Percentiles rank a stretch among this genome's conserved stretches.
phyloP scores from a whole-genome alignment of 768 basidiomycete genomes.

The Lanmaoa rubissima region DNA sequence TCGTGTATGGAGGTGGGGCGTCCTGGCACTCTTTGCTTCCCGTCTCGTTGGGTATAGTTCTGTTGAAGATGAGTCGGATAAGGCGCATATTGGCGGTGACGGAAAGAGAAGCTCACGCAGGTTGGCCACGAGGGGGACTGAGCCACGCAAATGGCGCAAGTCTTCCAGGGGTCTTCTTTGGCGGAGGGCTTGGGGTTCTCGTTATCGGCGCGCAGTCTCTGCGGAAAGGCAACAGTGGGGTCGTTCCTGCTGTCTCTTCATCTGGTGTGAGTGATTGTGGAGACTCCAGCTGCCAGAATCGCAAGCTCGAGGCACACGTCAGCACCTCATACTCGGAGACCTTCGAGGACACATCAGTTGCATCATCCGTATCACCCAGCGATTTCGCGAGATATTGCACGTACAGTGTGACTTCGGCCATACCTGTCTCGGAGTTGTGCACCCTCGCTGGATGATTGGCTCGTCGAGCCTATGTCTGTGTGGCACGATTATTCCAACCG shows the following conservation, averaged over 20 bases:
- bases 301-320: constrained; percentile 17
- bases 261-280: not conserved
- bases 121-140: not conserved
- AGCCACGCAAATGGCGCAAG: constrained; percentile 8
- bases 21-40: not conserved
- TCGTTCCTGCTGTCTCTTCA: not conserved
- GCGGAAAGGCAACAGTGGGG: not conserved
- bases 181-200: not conserved
- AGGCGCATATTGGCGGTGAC: not conserved
- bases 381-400: not conserved
- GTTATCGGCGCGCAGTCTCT: not conserved
- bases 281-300: constrained; percentile 10
- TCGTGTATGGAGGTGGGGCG: constrained; percentile 15
- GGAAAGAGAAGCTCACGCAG: constrained; percentile 9
- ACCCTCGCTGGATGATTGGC: constrained; percentile 6
- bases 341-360: constrained; percentile 5
- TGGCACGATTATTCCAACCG: not conserved
- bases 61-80: not conserved
- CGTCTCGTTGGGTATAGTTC: not conserved
- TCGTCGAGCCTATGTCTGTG: constrained; percentile 19
- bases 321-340: constrained; percentile 24
- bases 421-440: constrained; percentile 13
- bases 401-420: constrained; percentile 12
- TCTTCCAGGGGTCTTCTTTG: not conserved
- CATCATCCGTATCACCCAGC: not conserved